Conservation (phyloP, 2,329 filamentous ascomycete species). For the Hirsutella thompsonii region DNA sequence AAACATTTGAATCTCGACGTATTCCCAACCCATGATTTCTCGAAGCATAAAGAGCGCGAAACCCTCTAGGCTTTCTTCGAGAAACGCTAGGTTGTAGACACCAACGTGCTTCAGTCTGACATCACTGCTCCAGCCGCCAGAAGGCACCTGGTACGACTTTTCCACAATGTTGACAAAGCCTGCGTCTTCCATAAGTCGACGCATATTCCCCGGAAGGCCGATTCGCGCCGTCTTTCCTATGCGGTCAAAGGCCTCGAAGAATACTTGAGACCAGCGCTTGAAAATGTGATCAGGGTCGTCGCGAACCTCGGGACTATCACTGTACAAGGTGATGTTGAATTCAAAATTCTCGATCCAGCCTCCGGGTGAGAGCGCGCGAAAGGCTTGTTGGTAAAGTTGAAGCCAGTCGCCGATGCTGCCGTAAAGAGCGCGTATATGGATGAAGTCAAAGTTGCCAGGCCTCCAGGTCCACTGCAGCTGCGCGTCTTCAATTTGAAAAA, state of each 20-base stretch:
- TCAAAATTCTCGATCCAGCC: conserved; percentile 26
- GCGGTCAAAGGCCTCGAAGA: conserved; percentile 11
- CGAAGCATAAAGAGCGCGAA: conserved; percentile 14
- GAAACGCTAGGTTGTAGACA: conserved; percentile 10
- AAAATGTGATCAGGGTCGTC: conserved; percentile 14
- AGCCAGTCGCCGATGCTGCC: conserved; percentile 45
- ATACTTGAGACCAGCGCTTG: conserved; percentile 12
- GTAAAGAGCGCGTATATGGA: conserved; percentile 44
- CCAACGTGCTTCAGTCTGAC: conserved; percentile 6
- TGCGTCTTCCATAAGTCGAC: conserved; percentile 9
- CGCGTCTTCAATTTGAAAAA: conserved; percentile 19
- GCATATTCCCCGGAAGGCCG: conserved; percentile 9
- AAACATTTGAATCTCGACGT: conserved; percentile 10
- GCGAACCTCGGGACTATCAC: conserved; percentile 9
- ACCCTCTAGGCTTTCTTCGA: conserved; percentile 14
- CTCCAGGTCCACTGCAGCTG: conserved; percentile 16
- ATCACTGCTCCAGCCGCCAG: conserved; percentile 8
- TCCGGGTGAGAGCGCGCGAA: conserved; percentile 40
- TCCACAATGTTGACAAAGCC: conserved; percentile 10
- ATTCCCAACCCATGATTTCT: conserved; percentile 14
- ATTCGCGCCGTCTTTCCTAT: conserved; percentile 11
- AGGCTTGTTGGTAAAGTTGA: conserved; percentile 35
- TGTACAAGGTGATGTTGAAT: conserved; percentile 9
- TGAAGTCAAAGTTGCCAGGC: conserved; percentile 36
- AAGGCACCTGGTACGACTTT: conserved; percentile 6